Base-by-base conservation (phyloP, 1,284 basidiomycete genomes). In the Leccinum cinnamomeum region DNA sequence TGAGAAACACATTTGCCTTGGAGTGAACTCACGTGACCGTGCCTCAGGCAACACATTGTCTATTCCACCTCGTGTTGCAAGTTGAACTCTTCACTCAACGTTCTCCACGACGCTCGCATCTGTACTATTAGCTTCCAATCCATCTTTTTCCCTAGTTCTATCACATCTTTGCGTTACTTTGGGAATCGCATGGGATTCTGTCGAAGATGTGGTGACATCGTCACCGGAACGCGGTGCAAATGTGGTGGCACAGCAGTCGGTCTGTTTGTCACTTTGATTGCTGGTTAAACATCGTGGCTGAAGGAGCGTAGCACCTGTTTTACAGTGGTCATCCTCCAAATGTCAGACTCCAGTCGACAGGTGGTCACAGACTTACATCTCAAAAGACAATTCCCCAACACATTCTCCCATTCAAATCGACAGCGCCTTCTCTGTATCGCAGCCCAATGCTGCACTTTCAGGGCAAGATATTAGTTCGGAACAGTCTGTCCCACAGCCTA, bases 141-240 rank as follows among this genome's bases (percentile, higher is more conserved):
- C 30, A 16, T 20, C 28, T 44, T 46, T 58, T 44, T 28, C 44
- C 53, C 18, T 14, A 7, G 18, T 28, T 23, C 6, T 28, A 55
- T 58, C 46, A 14, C 37, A 28, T 6, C 12, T 55, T 51, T 46
- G 35, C 37, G 41, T 5, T 35, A 33, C 25, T 35, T 35, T 44
- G 18, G 28, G 51, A 53, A 57, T 66, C 53, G 25, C 30, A 92
- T 92, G 90, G 89, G 87, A 28, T 92, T 92, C 68, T 92, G 91
- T 76, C 82, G 89, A 65, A 81, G 89, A 74, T 92, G 90, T 68
- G 91, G 90, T 64, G 88, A 92, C 65, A 91, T 92, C 64, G 90
- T 92, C 30, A 70, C 79, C 53, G 86, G 85, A 53, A 74, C 77
- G 55, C 85, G 87, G 60, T 91, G 90, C 75, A 88, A 85, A 76